These are phyloP conservation scores for Ulmus americana DNA, from an alignment of 331 rosid genomes.

Conservation along the genomic window DNA sequence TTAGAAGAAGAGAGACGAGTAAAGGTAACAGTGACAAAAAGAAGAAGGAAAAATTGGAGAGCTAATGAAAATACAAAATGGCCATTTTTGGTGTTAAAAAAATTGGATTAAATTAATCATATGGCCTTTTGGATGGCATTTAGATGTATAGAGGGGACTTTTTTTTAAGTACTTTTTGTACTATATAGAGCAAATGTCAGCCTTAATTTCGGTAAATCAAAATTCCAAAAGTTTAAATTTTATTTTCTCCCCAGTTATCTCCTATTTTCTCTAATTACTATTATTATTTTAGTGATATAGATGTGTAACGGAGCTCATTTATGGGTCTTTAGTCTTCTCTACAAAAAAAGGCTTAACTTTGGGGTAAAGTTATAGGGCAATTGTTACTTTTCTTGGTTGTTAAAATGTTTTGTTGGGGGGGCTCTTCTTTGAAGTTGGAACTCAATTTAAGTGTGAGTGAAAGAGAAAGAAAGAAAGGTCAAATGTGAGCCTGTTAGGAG, in stretches of 20 bases:
- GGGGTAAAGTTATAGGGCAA: constrained; percentile 20
- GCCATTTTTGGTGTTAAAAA: constrained; percentile 26
- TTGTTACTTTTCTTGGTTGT: constrained; percentile 1
- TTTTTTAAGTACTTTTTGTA: constrained; percentile 7
- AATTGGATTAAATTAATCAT: constrained; percentile 5
- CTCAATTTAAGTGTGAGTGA: constrained; percentile 6
- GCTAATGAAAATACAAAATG: constrained; percentile 7
- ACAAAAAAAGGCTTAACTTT: constrained; percentile 17
- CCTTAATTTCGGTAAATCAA: constrained; percentile 27
- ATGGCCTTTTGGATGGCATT: constrained; percentile 29
- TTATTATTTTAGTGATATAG: constrained; percentile 3
- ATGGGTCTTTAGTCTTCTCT: constrained; percentile 2
- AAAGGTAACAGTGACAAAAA: constrained; percentile 2
- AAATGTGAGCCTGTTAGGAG: background rate
- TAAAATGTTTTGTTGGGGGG: constrained; percentile 9
- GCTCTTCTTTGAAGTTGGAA: constrained; percentile 1
- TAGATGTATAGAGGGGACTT: constrained; percentile 16
- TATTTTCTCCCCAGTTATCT: background rate
- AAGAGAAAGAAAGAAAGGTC: background rate
- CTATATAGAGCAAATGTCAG: constrained; percentile 23
- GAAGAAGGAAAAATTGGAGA: background rate
- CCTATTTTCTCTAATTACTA: too few species aligned
- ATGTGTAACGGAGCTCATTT: constrained; percentile 8
- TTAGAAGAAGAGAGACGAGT: background rate
- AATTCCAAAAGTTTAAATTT: background rate